Conservation (phyloP, 805 yeast genomes). For the Candida bentonensis region DNA sequence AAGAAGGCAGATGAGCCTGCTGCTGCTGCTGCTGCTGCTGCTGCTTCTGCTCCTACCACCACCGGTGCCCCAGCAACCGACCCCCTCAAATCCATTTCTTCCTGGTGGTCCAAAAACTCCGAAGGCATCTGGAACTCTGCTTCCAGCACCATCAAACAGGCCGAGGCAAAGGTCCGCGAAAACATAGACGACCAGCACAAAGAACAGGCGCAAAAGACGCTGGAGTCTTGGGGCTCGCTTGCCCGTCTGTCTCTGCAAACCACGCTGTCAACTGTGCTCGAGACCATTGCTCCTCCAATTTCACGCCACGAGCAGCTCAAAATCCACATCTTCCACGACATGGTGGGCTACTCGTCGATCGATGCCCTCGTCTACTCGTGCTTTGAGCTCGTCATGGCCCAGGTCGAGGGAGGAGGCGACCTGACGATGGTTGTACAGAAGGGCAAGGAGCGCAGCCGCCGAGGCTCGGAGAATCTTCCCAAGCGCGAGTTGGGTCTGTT, state of each 20-base stretch:
- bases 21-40: conserved; percentile 5
- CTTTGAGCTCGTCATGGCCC: conserved; percentile 45
- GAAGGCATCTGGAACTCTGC: conserved; percentile 28
- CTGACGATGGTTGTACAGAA: conserved; percentile 37
- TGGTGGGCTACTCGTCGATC: conserved; percentile 32
- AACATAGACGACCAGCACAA: conserved; percentile 14
- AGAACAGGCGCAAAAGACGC: conserved; percentile 17
- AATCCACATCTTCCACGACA: conserved; percentile 30
- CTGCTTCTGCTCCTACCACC: neutral
- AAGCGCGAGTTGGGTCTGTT: conserved; percentile 51
- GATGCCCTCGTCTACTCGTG: conserved; percentile 36
- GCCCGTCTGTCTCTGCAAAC: conserved; percentile 16
- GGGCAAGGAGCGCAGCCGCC: conserved; percentile 25
- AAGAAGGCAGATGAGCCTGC: neutral
- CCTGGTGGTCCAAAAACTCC: conserved; percentile 25
- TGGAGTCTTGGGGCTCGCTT: conserved; percentile 12
- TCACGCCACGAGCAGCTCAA: conserved; percentile 28
- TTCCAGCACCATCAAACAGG: conserved; percentile 25
- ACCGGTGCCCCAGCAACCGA: conserved; percentile 8
- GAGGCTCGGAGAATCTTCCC: conserved; percentile 21
- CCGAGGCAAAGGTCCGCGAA: conserved; percentile 27
- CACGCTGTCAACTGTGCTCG: conserved; percentile 24
- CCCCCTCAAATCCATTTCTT: conserved; percentile 19
- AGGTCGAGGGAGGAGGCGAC: conserved; percentile 58
- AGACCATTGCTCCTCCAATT: conserved; percentile 32